Evolutionary conservation across 2,329 filamentous ascomycete species (phyloP), one percentile per base, ranked within the genome.

Genomic region (Nigrospora osmanthi): DNA sequence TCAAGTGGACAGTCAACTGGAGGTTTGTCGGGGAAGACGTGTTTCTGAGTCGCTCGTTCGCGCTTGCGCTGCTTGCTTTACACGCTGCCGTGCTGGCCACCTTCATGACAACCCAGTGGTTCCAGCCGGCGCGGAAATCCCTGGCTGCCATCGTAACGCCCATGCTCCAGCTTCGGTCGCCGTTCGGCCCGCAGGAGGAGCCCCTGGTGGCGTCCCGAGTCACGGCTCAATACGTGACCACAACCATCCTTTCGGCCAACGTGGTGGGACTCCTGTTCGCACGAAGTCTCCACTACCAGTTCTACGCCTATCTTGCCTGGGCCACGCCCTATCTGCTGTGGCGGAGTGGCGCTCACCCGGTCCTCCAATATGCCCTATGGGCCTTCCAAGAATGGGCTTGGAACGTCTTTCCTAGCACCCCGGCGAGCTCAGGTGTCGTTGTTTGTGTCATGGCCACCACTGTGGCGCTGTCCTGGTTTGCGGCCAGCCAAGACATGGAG

Each of bases 1-100:
- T 91, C 73, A 89, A 91, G 67, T 98, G 93, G 93, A 98, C 93
- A 0, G 93, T 98, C 54, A 98, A 98, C 65, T 98, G 93, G 93
- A 82, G 90, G 44, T 97, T 97, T 62, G 68, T 96, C n/a, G 83
- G 86, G 14, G 89, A 96, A 65, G 78, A 86, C 7, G 65, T 70
- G 0, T 98, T 98, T 57, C 75, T 94, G 39, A 76, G 74, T 53
- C 77, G 70, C 48, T 61, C 68, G 2, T 94, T 95, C 60, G 80
- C 89, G 23, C 54, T 83, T 15, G 64, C 68, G 13, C 73, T 96
- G 42, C 71, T 95, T 23, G 71, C 65, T 2, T 59, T 79, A 45
- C 89, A 96, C 61, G 69, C 71, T 23, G 62, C 70, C 10, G 70
- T 89, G n/a, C 73, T 96, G 19, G 54, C 72, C 23, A 61, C 77